Evolutionary conservation across 805 yeast species (phyloP), one percentile per base, ranked within the genome.

Genomic region (Candida corydali): DNA sequence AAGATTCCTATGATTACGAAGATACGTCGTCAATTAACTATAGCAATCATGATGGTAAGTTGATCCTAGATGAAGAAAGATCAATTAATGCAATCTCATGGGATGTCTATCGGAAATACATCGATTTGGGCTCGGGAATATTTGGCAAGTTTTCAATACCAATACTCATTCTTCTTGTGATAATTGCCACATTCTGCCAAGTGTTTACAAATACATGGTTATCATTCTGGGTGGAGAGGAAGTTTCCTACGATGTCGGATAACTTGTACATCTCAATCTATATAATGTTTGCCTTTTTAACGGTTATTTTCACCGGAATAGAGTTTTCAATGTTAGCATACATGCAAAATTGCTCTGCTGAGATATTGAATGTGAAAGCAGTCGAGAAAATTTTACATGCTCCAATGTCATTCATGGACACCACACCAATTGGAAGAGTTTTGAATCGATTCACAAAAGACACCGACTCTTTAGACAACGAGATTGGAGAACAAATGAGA

Each of bases 141-240:
- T 61, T 66, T 36, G 69, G 70, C 4, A 43, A 40, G 26, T 24
- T 50, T 22, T 65, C 64, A 3, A 50, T 46, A 10, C 69, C 70
- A 10, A 30, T 63, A 3, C 63, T 65, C 35, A 16, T 67, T 3
- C 26, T 63, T 16, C 44, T 61, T 18, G 55, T 64, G 9, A 49
- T 54, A 2, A 34, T 65, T 12, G 61, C 69, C 10, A 65, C 71
- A 1, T 66, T 65, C 42, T 61, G 55, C 37, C 69, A 63, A 38
- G 49, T 67, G 31, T 67, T 67, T 46, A 64, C 71, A 34, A 66
- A 65, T 46, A 64, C 70, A 14, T 67, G 73, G 73, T 61, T 67
- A 47, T 62, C 69, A 5, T 66, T 46, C 40, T 67, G 73, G 73
- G 53, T 51, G 28, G 70, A 64, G 44, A 49, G 45, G 39, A 60